Conservation (phyloP, 768 basidiomycete species). For the Boletus barrowsii region DNA sequence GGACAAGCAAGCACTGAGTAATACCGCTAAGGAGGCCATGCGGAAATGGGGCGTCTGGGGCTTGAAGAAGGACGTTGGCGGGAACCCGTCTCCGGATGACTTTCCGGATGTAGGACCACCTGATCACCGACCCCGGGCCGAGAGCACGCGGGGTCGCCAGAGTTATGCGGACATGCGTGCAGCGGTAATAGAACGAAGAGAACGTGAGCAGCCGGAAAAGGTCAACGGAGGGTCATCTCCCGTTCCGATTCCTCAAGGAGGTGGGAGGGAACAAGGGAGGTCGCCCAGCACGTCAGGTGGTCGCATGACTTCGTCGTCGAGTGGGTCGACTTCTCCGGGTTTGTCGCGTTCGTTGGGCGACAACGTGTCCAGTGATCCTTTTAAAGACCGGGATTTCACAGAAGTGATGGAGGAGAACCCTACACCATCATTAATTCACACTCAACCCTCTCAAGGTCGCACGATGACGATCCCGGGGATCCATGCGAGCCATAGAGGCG, state of each 20-base stretch:
- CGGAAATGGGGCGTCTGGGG: slow-evolving; percentile 91
- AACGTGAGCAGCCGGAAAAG: slow-evolving; percentile 36
- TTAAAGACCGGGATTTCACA: slow-evolving; percentile 33
- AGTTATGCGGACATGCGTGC: slow-evolving; percentile 75
- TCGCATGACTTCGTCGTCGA: slow-evolving; percentile 24
- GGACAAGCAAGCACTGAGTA: slow-evolving; percentile 84
- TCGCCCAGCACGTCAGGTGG: slow-evolving; percentile 27
- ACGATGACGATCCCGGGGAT: slow-evolving; percentile 88
- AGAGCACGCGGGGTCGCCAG: slow-evolving; percentile 44
- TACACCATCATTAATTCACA: slow-evolving; percentile 55
- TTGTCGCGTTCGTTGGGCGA: slow-evolving; percentile 37
- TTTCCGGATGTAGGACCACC: slow-evolving; percentile 40
- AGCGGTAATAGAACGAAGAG: slow-evolving; percentile 67
- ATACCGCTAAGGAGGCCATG: slow-evolving; percentile 85
- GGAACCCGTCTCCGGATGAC: slow-evolving; percentile 36
- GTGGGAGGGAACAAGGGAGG: slow-evolving; percentile 23
- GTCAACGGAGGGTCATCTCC: slow-evolving; percentile 27
- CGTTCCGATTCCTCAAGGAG: slow-evolving; percentile 32
- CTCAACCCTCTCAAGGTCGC: slow-evolving; percentile 69
- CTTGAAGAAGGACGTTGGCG: slow-evolving; percentile 51
- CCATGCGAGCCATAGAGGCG: slow-evolving; percentile 79
- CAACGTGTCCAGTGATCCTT: slow-evolving; percentile 20
- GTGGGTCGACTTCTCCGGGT: slow-evolving; percentile 24
- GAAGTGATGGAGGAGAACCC: slow-evolving; percentile 28
- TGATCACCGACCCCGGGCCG: slow-evolving; percentile 34